Evolutionary conservation across 805 yeast genomes (phyloP).

Genomic region (Lachancea waltii): DNA sequence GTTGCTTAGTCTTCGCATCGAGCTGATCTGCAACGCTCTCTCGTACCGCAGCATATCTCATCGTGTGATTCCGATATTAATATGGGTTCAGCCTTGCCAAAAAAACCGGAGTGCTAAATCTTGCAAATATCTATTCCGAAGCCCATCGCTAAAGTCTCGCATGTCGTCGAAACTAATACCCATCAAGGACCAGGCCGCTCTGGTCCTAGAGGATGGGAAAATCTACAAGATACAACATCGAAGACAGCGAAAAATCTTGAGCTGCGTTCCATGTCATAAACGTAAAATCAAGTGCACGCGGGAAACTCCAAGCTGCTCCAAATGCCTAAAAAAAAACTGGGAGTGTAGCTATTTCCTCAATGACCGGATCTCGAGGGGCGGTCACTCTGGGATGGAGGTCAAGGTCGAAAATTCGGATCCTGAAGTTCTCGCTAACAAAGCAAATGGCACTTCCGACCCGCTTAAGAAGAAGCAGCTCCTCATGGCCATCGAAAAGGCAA

Average conservation of each 20-base stretch:
- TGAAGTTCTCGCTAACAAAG: slow-evolving; percentile 12
- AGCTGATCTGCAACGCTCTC: no score
- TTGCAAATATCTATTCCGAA: no score
- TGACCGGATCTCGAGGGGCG: slow-evolving; percentile 41
- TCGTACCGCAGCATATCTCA: no score
- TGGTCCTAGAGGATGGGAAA: slow-evolving; percentile 43
- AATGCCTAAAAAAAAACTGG: slow-evolving; percentile 41
- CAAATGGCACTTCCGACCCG: slow-evolving; percentile 16
- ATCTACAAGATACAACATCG: slow-evolving; percentile 55
- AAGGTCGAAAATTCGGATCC: slow-evolving; percentile 13
- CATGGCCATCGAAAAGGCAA: slow-evolving; percentile 13
- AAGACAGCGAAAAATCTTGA: slow-evolving; percentile 51
- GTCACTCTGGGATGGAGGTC: slow-evolving; percentile 21
- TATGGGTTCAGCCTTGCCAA: no score
- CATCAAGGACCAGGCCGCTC: slow-evolving; percentile 32
- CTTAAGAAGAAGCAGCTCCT: slow-evolving; percentile 10
- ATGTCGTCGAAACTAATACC: slow-evolving; percentile 21
- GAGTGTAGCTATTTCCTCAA: slow-evolving; percentile 53
- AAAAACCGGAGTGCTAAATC: no score
- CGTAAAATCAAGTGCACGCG: slow-evolving; percentile 52
- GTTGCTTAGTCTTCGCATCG: no score
- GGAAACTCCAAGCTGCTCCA: slow-evolving; percentile 45
- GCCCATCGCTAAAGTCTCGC: background rate
- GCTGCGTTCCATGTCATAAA: slow-evolving; percentile 54
- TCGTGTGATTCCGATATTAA: no score